Evolutionary conservation across 2,329 filamentous ascomycete species (phyloP), one percentile per base, ranked within the genome.

Genomic region (Penicillium italicum): DNA sequence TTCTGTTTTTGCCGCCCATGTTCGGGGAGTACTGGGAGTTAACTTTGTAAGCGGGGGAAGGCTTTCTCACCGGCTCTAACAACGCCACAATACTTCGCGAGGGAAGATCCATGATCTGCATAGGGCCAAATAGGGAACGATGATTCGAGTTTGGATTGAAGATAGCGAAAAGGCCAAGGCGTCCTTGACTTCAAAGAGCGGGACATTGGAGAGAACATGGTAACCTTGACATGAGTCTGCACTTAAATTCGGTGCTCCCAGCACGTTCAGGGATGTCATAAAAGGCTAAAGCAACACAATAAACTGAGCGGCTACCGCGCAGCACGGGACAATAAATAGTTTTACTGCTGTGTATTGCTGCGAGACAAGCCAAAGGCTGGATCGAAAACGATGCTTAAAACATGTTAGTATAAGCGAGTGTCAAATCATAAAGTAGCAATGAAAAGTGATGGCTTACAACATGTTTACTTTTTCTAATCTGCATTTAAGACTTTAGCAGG

Each of bases 221-320:
- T 33, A 44, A 45, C 47, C 53, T 45, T 55, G 28, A 40, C 38
- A 26, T 53, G 28, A 44, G 28, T 31, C 22, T 26, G 41, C 31
- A 38, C 22, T 40, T 22, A 30, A n/a, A 40, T n/a, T 55, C 41
- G 28, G 40, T 34, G 30, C 41, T 42, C 33, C 33, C 52, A 33
- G 52, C 46, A 55, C 38, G 47, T 48, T 38, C 49, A 51, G 44
- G 49, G 49, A 50, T 58, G 14, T 31, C 18, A 24, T 24, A 48
- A 28, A 50, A 49, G 48, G 49, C 43, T 55, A 55, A 45, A 18
- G 44, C 38, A 53, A 41, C 44, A 44, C 45, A 46, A 53, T 58
- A 49, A 48, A 37, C 22, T 22, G 33, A 48, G 61, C 62, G 62
- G 61, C 49, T 65, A 62, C 54, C 60, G 62, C 62, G 62, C 61